Conservation (phyloP, 441 rosid species). For the Populus hybrid region DNA sequence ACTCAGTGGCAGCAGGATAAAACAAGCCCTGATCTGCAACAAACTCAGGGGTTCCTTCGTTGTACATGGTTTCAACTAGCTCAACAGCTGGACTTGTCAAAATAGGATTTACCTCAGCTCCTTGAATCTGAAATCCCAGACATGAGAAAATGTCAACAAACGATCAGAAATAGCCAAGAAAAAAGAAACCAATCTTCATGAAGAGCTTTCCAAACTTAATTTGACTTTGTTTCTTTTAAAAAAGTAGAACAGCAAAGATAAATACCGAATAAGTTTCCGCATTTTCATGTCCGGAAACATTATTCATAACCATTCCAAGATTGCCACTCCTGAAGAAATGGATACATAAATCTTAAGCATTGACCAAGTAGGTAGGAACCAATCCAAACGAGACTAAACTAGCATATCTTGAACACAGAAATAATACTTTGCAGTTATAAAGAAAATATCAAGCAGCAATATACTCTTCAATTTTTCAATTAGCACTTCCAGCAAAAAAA, state of each 20-base stretch:
- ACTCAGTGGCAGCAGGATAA: constrained; percentile 69
- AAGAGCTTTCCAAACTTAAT: background rate
- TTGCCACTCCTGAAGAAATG: constrained; percentile 30
- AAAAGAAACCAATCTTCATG: constrained; percentile 5
- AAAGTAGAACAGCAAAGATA: background rate
- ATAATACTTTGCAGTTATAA: background rate
- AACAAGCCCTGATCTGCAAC: constrained; percentile 68
- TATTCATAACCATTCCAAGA: constrained; percentile 41
- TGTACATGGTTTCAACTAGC: constrained; percentile 61
- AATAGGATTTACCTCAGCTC: constrained; percentile 35
- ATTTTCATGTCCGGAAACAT: constrained; percentile 33
- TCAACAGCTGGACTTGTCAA: constrained; percentile 37
- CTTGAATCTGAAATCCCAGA: constrained; percentile 36
- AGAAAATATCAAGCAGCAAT: background rate
- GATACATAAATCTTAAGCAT: background rate
- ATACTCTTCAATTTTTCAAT: background rate
- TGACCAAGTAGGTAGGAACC: background rate
- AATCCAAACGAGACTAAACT: background rate
- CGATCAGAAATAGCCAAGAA: background rate
- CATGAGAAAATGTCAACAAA: background rate
- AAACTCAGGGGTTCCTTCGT: constrained; percentile 71
- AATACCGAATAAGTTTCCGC: constrained; percentile 35
- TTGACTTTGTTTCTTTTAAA: background rate
- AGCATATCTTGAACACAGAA: background rate
- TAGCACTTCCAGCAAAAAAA: background rate